Evolutionary conservation across 768 basidiomycete species (phyloP).

Genomic region (Chalciporus pseudorubinellus): DNA sequence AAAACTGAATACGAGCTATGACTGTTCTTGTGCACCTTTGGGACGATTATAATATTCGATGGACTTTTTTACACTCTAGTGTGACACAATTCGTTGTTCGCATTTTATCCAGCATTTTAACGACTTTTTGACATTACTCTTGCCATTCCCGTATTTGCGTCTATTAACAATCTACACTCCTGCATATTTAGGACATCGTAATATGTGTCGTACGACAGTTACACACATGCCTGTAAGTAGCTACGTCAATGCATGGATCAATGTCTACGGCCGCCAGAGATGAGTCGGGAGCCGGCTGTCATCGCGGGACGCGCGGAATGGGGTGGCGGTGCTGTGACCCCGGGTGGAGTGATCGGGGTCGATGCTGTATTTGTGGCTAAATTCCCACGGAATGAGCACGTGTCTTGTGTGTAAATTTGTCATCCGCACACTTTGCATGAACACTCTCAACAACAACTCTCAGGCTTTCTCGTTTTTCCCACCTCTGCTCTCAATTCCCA

Average conservation of each 20-base stretch:
- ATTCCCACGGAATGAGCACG: constrained; percentile 31
- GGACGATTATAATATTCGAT: constrained; percentile 14
- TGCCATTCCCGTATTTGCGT: not conserved
- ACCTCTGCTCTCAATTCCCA: constrained; percentile 45
- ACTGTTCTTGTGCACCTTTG: constrained; percentile 4
- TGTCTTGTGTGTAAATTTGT: constrained; percentile 29
- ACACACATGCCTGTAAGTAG: not conserved
- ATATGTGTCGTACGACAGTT: constrained; percentile 15
- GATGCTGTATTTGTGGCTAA: constrained; percentile 20
- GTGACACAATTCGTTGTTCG: not conserved
- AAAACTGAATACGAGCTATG: constrained; percentile 8
- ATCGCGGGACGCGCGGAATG: no score
- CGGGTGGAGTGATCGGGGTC: constrained; percentile 3
- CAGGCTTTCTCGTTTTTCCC: constrained; percentile 43
- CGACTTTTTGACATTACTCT: constrained; percentile 7
- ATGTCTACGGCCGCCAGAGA: no score
- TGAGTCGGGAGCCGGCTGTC: not conserved
- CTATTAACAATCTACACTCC: constrained; percentile 3
- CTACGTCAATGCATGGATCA: no score
- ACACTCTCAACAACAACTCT: constrained; percentile 12
- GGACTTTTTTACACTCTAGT: constrained; percentile 17
- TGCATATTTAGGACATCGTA: constrained; percentile 17
- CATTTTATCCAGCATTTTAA: constrained; percentile 22
- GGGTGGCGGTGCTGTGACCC: not conserved
- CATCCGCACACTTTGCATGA: constrained; percentile 17